These are phyloP conservation scores for Antrodiella citrinella DNA, from an alignment of 768 basidiomycete genomes.

Conservation along the genomic window DNA sequence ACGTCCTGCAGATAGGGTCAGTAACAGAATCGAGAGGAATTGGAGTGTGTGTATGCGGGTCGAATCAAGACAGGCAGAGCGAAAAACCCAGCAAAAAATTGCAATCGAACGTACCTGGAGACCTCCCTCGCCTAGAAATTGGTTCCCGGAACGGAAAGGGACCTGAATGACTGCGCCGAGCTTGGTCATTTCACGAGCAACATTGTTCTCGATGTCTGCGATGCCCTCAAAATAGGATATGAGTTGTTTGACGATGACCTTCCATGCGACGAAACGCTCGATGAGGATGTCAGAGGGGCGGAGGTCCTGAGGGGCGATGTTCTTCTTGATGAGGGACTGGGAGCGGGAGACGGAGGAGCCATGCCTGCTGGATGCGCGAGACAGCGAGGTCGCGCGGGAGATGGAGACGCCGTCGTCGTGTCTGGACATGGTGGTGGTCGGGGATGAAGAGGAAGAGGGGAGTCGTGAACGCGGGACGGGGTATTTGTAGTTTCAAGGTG, in stretches of 20 bases:
- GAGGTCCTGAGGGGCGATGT: conserved; percentile 82
- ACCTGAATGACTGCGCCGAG: conserved; percentile 95
- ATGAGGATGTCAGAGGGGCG: conserved; percentile 94
- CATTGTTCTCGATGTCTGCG: conserved; percentile 91
- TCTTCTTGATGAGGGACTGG: conserved; percentile 91
- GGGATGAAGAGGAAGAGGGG: too few relatives aligned
- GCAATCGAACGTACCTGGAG: conserved; percentile 52
- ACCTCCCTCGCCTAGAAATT: conserved; percentile 97
- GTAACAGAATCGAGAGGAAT: neutral
- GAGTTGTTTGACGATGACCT: conserved; percentile 92
- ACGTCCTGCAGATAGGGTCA: conserved; percentile 51
- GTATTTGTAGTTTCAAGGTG: too few relatives aligned
- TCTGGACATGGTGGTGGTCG: neutral
- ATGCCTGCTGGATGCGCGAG: conserved; percentile 47
- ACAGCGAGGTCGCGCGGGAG: conserved; percentile 68
- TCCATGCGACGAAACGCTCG: conserved; percentile 91
- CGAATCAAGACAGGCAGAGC: too few relatives aligned
- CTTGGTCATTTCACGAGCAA: conserved; percentile 87
- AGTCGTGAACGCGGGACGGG: too few relatives aligned
- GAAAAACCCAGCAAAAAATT: neutral
- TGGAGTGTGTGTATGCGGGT: neutral
- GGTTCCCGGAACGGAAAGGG: conserved; percentile 90
- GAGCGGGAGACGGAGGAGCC: conserved; percentile 71
- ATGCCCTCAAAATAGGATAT: conserved; percentile 84
- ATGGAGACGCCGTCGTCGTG: conserved; percentile 37